Conservation (phyloP, 169 alveolate genomes). For the Plasmodium ovale region DNA sequence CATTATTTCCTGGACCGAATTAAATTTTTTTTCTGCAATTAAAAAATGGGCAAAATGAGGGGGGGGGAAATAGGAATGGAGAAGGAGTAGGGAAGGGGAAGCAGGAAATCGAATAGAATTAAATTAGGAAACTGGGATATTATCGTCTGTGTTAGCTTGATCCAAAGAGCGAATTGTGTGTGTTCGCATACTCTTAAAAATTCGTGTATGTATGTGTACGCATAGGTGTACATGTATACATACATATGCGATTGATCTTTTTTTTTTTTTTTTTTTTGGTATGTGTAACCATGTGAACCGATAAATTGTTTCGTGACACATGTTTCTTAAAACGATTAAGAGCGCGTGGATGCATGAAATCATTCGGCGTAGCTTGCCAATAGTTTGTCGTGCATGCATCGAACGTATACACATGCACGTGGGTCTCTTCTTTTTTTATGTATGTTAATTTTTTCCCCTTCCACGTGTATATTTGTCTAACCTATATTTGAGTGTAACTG, state of each 20-base stretch:
- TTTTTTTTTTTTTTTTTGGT: background rate
- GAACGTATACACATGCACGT: background rate
- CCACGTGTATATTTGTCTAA: too few relatives aligned
- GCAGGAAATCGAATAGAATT: too few relatives aligned
- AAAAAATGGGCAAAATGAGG: background rate
- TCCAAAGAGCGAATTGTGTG: too few relatives aligned
- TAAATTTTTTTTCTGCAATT: background rate
- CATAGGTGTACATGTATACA: background rate
- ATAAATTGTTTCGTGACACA: too few relatives aligned
- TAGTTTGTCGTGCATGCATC: background rate
- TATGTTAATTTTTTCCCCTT: too few relatives aligned
- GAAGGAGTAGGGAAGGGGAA: too few relatives aligned
- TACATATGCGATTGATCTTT: background rate
- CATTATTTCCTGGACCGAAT: slow-evolving; percentile 10
- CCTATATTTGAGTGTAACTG: slow-evolving; percentile 48
- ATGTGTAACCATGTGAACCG: too few relatives aligned
- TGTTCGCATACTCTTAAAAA: background rate
- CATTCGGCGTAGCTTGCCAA: too few relatives aligned
- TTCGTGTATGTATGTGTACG: background rate
- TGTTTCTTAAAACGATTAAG: background rate
- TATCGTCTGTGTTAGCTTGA: too few relatives aligned
- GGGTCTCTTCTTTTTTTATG: background rate
- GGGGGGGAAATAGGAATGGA: too few relatives aligned
- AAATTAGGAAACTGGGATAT: too few relatives aligned
- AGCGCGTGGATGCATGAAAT: too few relatives aligned